Base-by-base conservation (phyloP, 164 flowering plant species). In the Euptelea pleiosperma region DNA sequence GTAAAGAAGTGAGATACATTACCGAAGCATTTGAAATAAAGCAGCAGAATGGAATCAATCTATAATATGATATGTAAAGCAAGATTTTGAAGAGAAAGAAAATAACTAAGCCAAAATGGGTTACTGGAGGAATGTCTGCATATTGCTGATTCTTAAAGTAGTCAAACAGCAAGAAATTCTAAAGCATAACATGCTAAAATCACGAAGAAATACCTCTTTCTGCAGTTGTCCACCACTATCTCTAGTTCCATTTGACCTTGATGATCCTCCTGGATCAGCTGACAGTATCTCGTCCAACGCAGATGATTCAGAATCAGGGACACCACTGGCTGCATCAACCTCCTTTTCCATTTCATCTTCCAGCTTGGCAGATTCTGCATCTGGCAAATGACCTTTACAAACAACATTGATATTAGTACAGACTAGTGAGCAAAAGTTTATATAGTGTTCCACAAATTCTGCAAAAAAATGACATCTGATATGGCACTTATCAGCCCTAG, bases 211-310 rank as follows among this genome's bases (percentile, higher is more conserved):
- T 68, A 89, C 95, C 86, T 87, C 91, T 68, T 68, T 81, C 53
- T 63, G 70, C 57, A 55, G 74, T 48, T 68, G 66, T 56, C 56
- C 73, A 60, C 66, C 73, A 53, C 37, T 56, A 45, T 53, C 73
- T 41, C 43, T 51, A 42, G 55, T 73, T 43, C 21, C 72, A 58
- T 71, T 78, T 43, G 61, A 47, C 43, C 5, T 52, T 48, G 59
- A 26, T 12, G 46, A 16, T 25, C 39, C 68, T 54, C 54, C 78
- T 55, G 81, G 60, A 63, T 75, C 85, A 64, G 69, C 74, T 11
- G 79, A 76, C 66, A 93, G 72, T 66, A 88, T 78, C 64, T 80
- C 77, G 70, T 89, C 96, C 60, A 91, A 56, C 31, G 67, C 67
- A 21, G 76, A 69, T 30, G 77, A 46, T 59, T 76, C 83, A 66